Conservation (phyloP, 441 rosid genomes). For the Dalechampia spathulata region DNA sequence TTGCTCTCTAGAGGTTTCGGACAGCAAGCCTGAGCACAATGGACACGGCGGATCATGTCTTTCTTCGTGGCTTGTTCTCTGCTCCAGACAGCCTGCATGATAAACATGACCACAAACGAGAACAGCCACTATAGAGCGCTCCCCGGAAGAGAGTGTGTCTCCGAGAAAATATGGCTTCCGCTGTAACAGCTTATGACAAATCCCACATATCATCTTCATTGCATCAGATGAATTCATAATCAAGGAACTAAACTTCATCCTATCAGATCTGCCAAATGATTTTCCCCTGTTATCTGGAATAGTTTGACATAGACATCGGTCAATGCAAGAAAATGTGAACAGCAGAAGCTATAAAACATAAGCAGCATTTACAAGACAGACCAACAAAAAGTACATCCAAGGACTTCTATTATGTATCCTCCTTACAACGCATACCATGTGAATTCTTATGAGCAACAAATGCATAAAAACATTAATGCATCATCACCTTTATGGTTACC, state of each 20-base stretch:
- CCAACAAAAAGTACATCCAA: neutral
- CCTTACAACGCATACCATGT: too few species aligned
- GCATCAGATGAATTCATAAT: constrained; percentile 25
- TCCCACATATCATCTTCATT: constrained; percentile 40
- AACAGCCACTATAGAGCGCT: constrained; percentile 46
- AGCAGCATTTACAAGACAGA: neutral
- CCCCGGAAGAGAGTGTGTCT: constrained; percentile 26
- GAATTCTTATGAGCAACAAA: too few species aligned
- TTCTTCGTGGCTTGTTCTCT: constrained; percentile 34
- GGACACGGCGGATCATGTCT: constrained; percentile 49
- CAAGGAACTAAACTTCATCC: constrained; percentile 34
- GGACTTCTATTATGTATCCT: neutral
- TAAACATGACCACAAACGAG: constrained; percentile 58
- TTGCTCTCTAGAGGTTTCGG: constrained; percentile 19
- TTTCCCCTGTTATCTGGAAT: constrained; percentile 33
- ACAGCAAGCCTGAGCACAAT: constrained; percentile 25
- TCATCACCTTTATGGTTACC: constrained; percentile 29
- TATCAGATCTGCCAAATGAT: constrained; percentile 31
- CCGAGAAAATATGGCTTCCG: constrained; percentile 37
- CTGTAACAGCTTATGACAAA: constrained; percentile 44
- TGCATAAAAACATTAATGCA: neutral
- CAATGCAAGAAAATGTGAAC: neutral
- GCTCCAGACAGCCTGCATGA: constrained; percentile 61
- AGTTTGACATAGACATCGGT: neutral
- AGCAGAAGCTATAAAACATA: neutral